A percentile compares a stretch with the other conserved stretches of the same genome.
phyloP scores from a whole-genome alignment of 306 rosid species.

The Inga oerstediana region DNA sequence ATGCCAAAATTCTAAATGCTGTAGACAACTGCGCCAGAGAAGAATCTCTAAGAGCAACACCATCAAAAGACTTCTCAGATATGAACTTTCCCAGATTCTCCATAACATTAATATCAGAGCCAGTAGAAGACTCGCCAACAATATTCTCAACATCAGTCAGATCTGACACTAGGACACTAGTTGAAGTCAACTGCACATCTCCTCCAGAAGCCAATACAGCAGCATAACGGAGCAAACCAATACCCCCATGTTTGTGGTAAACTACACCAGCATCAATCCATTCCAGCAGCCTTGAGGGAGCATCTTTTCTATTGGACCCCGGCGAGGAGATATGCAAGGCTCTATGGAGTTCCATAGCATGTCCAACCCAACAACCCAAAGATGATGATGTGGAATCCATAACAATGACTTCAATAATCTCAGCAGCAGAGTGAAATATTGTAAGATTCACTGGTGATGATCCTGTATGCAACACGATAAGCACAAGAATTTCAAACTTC shows the following conservation, averaged over 20 bases:
- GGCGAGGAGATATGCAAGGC: slow-evolving; percentile 90
- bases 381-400: slow-evolving; percentile 88
- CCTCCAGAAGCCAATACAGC: slow-evolving; percentile 96
- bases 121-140: slow-evolving; percentile 74
- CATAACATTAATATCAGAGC: slow-evolving; percentile 90
- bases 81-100: slow-evolving; percentile 89
- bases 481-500: slow-evolving; percentile 33
- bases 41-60: slow-evolving; percentile 85
- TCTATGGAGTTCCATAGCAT: slow-evolving; percentile 85
- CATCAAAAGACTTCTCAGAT: slow-evolving; percentile 93
- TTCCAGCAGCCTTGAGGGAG: slow-evolving; percentile 93
- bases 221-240: slow-evolving; percentile 89
- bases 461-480: slow-evolving; percentile 59
- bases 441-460: slow-evolving; percentile 83
- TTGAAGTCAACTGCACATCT: slow-evolving; percentile 87
- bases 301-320: slow-evolving; percentile 95
- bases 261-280: slow-evolving; percentile 97
- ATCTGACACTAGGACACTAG: slow-evolving; percentile 76
- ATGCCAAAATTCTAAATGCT: slow-evolving; percentile 90
- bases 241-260: slow-evolving; percentile 87
- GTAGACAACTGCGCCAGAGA: slow-evolving; percentile 93
- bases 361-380: slow-evolving; percentile 86
- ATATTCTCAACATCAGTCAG: slow-evolving; percentile 82
- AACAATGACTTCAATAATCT: slow-evolving; percentile 96
- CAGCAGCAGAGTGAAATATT: slow-evolving; percentile 93